phyloP scores from a whole-genome alignment of 2,329 filamentous ascomycete species.

The Ophiosphaerella narmari region DNA sequence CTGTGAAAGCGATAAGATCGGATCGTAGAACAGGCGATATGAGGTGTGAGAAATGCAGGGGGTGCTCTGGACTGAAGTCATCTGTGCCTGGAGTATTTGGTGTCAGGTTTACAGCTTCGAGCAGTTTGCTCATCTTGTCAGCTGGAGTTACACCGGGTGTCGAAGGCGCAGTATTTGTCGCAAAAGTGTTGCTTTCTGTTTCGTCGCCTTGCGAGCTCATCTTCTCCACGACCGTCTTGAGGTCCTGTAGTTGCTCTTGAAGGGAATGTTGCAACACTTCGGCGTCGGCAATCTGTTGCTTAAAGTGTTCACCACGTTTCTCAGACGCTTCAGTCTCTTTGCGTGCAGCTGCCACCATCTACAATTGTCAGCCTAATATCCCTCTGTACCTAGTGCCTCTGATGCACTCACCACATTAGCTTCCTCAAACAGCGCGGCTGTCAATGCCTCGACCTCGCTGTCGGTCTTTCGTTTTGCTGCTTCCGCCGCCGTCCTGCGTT shows the following conservation, averaged over 20 bases:
- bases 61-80: conserved; percentile 64
- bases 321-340: conserved; percentile 80
- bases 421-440: conserved; percentile 93
- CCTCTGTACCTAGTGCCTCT: background rate
- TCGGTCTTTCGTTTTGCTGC: conserved; percentile 86
- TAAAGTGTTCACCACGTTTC: conserved; percentile 86
- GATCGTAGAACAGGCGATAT: conserved; percentile 81
- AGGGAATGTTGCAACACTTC: conserved; percentile 85
- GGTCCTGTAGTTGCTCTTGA: conserved; percentile 87
- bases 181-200: conserved; percentile 68
- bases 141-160: conserved; percentile 70
- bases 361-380: conserved; percentile 18
- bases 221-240: conserved; percentile 90
- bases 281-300: conserved; percentile 81
- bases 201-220: conserved; percentile 78
- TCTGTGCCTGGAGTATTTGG: conserved; percentile 54
- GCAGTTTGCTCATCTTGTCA: conserved; percentile 62
- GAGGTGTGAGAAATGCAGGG: conserved; percentile 78
- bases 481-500: conserved; percentile 50
- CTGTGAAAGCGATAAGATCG: conserved; percentile 79
- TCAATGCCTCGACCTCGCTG: conserved; percentile 86
- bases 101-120: conserved; percentile 64
- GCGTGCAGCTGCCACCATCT: conserved; percentile 92
- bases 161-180: conserved; percentile 69
- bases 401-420: conserved; percentile 73